Conservation (phyloP, 345 rosid genomes). For the Melaleuca quinquenervia region DNA sequence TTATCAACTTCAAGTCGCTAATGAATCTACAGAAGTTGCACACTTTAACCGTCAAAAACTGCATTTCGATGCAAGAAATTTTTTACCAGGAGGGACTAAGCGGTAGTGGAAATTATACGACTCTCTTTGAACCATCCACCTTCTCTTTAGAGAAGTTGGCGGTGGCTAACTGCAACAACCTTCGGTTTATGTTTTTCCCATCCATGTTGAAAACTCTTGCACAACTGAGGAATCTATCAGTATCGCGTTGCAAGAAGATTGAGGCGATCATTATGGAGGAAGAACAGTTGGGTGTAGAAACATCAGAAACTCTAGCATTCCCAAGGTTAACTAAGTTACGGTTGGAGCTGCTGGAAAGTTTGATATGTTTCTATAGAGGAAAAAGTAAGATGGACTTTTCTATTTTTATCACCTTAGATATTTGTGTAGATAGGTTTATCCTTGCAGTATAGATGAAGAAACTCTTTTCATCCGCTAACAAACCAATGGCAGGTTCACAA, state of each 20-base stretch:
- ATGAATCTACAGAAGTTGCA: neutral
- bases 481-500: neutral
- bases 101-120: accelerated
- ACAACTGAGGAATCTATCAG: neutral
- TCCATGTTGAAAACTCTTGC: neutral
- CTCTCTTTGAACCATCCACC: neutral
- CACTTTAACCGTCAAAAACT: neutral
- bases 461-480: neutral
- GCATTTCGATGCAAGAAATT: neutral
- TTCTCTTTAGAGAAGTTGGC: neutral
- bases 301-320: neutral
- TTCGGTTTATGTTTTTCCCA: neutral
- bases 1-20: accelerated
- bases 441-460: neutral
- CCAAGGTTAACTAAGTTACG: accelerated
- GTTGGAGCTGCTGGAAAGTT: accelerated
- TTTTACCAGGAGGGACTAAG: neutral
- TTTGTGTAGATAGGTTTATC: neutral
- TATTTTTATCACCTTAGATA: neutral
- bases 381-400: neutral
- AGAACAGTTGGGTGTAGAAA: neutral
- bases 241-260: neutral
- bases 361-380: accelerated
- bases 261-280: neutral
- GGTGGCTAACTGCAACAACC: neutral